These are phyloP conservation scores for Anthracocystis setariae DNA, from an alignment of 1,284 basidiomycete genomes.

Conservation along the genomic window DNA sequence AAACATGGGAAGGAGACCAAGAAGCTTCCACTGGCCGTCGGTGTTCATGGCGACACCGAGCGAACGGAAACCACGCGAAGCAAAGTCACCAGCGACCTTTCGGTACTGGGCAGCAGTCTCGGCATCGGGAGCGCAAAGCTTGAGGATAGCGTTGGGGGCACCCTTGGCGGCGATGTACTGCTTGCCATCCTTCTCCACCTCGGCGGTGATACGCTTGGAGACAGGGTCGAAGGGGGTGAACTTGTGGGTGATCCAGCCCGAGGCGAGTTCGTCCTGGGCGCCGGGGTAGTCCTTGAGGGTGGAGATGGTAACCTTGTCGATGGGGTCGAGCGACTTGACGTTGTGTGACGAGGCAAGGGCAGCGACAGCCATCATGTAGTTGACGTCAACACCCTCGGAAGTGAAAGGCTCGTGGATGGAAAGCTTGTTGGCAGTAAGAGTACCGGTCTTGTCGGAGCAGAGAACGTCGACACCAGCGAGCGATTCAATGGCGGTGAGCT, in stretches of 20 bases:
- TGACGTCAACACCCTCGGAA: conserved; percentile 70
- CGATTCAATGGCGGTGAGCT: conserved; percentile 74
- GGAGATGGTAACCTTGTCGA: conserved; percentile 73
- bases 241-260: conserved; percentile 72
- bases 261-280: conserved; percentile 71
- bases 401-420: conserved; percentile 72
- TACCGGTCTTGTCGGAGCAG: conserved; percentile 74
- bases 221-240: conserved; percentile 74
- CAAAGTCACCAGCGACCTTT: conserved; percentile 70
- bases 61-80: conserved; percentile 72
- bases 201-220: conserved; percentile 73
- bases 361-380: conserved; percentile 72
- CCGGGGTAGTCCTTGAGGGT: conserved; percentile 73
- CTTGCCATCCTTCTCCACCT: conserved; percentile 72
- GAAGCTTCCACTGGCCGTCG: conserved; percentile 71
- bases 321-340: conserved; percentile 72
- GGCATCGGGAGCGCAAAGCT: conserved; percentile 70
- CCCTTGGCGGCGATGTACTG: conserved; percentile 72
- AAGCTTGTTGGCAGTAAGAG: conserved; percentile 74
- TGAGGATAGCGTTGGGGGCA: conserved; percentile 73
- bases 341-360: conserved; percentile 74
- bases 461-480: conserved; percentile 74
- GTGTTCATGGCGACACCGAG: conserved; percentile 73
- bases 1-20: conserved; percentile 71
- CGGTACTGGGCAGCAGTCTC: conserved; percentile 70